Evolutionary conservation across 192 early-diverging fungal genomes (phyloP).

Genomic region (Martensiomyces pterosporus): DNA sequence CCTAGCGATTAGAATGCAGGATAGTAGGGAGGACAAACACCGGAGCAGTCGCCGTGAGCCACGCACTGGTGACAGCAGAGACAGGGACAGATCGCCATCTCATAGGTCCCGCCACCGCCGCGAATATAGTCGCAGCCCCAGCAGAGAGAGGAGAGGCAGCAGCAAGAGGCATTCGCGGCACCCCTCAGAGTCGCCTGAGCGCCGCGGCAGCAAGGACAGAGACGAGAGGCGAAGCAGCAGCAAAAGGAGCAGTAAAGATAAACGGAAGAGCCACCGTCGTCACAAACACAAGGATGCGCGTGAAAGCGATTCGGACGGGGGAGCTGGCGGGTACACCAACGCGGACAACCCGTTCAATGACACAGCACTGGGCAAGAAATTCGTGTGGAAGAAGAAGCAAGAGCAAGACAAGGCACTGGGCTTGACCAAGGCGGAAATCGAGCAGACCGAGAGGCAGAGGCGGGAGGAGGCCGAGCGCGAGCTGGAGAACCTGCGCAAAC

Average conservation of each 20-base stretch:
- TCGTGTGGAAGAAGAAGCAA: constrained; percentile 93
- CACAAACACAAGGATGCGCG: too few relatives aligned
- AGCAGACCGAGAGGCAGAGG: constrained; percentile 52
- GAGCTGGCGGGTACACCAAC: constrained; percentile 54
- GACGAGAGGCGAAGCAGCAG: background rate
- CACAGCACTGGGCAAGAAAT: constrained; percentile 73
- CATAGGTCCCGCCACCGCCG: too few relatives aligned
- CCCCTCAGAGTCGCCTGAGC: too few relatives aligned
- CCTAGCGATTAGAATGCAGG: too few relatives aligned
- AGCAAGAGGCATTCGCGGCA: too few relatives aligned
- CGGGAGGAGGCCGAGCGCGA: constrained; percentile 67
- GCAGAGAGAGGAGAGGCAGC: too few relatives aligned
- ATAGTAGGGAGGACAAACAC: too few relatives aligned
- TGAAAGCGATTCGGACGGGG: too few relatives aligned
- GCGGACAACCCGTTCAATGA: constrained; percentile 81
- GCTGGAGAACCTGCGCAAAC: constrained; percentile 75
- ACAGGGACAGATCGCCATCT: background rate
- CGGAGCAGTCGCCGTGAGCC: too few relatives aligned
- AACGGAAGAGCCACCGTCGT: background rate
- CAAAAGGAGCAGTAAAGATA: background rate
- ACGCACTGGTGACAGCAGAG: background rate
- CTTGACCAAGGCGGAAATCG: constrained; percentile 53
- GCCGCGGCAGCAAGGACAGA: background rate
- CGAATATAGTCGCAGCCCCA: too few relatives aligned
- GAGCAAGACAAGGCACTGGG: constrained; percentile 75